Evolutionary conservation across 352 stramenopile genomes (phyloP).

Genomic region (Thraustochytrium sp.): DNA sequence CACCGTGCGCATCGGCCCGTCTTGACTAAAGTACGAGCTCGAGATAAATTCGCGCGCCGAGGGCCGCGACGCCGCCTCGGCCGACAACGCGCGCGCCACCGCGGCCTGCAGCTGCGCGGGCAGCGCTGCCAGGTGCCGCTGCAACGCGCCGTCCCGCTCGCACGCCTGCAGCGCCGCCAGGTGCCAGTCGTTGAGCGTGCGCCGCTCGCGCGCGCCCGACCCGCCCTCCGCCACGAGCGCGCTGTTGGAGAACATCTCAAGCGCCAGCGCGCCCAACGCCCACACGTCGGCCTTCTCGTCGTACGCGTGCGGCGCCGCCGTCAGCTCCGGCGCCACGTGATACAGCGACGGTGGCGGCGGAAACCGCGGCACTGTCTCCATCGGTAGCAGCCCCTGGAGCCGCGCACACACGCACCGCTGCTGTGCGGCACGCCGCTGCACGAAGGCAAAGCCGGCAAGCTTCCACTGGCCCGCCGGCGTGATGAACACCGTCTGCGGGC

Average conservation of each 20-base stretch:
- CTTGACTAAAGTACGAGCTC: background rate
- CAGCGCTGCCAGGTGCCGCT: background rate
- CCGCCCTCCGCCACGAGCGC: background rate
- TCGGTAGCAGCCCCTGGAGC: background rate
- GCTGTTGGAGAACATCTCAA: slow-evolving; percentile 1
- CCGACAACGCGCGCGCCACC: background rate
- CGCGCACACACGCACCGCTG: background rate
- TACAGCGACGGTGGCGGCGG: slow-evolving; percentile 8
- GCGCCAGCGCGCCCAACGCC: background rate
- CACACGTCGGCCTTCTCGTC: slow-evolving; percentile 21
- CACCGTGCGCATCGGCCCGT: background rate
- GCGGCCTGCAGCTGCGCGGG: background rate
- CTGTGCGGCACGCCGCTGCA: background rate
- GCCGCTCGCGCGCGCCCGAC: background rate
- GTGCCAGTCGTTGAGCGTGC: background rate
- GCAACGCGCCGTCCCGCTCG: background rate
- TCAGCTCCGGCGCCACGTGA: slow-evolving; percentile 12
- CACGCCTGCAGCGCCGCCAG: background rate
- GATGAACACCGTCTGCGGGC: slow-evolving; percentile 15
- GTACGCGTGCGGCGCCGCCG: background rate
- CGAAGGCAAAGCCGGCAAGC: background rate
- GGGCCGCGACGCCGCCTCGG: background rate
- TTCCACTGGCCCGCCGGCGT: slow-evolving; percentile 14
- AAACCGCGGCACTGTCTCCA: background rate
- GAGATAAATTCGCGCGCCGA: background rate